Percentiles rank a stretch among this genome's conserved stretches.
Evolutionary conservation across 768 basidiomycete genomes (phyloP).

Genomic region (Pisolithus microcarpus): DNA sequence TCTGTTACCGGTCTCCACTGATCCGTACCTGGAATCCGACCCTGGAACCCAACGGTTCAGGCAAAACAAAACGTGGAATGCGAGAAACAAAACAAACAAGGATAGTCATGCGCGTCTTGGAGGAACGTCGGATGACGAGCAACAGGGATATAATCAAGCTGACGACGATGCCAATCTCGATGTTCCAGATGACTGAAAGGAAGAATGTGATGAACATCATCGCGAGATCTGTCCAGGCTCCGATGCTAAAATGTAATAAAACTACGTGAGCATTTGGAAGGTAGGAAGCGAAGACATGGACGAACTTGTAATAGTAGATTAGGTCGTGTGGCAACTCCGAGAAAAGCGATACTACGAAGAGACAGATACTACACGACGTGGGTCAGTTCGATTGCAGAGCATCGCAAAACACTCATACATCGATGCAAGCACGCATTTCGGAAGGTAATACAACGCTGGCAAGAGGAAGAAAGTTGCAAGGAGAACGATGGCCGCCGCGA

Average conservation of each 20-base stretch:
- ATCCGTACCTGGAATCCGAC: conserved; percentile 81
- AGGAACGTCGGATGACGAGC: conserved; percentile 84
- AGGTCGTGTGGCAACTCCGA: conserved; percentile 85
- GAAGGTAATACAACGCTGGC: conserved; percentile 77
- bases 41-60: conserved; percentile 36
- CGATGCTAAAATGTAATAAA: conserved; percentile 39
- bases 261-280: not conserved
- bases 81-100: conserved; percentile 42
- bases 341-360: conserved; percentile 81
- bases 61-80: not conserved
- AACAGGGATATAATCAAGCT: conserved; percentile 83
- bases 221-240: conserved; percentile 86
- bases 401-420: conserved; percentile 46
- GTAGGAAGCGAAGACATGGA: conserved; percentile 3
- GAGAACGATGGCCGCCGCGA: conserved; percentile 68
- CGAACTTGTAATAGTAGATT: conserved; percentile 74
- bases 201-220: conserved; percentile 87
- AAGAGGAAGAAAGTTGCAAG: conserved; percentile 87
- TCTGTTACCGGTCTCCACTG: conserved; percentile 89
- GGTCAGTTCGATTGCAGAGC: conserved; percentile 8
- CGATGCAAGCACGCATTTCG: conserved; percentile 84
- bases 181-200: conserved; percentile 81
- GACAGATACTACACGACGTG: conserved; percentile 51
- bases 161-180: conserved; percentile 89
- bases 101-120: conserved; percentile 85